Evolutionary conservation across 1,284 basidiomycete genomes (phyloP).

Genomic region (Afroboletus lepidellus): DNA sequence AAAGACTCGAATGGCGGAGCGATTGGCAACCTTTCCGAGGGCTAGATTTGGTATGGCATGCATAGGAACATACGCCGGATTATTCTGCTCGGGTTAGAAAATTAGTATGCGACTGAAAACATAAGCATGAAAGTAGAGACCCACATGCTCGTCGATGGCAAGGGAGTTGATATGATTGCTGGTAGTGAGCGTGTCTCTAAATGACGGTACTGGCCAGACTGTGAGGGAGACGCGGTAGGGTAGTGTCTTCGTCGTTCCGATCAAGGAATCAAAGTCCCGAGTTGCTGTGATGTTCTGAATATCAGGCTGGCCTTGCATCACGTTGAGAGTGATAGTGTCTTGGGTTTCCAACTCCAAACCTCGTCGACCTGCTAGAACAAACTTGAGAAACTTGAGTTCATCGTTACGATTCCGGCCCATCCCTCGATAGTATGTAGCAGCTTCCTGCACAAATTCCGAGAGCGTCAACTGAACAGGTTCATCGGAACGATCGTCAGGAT

Average conservation of each 20-base stretch:
- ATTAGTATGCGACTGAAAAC: too few relatives aligned
- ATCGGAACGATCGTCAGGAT: neutral
- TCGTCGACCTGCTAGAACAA: slow-evolving; percentile 2
- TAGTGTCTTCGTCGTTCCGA: slow-evolving; percentile 3
- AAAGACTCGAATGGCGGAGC: slow-evolving; percentile 1
- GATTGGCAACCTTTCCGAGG: slow-evolving; percentile 11
- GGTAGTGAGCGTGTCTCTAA: neutral
- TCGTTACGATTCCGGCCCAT: neutral
- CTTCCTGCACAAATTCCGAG: neutral
- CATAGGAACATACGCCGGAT: slow-evolving; percentile 3
- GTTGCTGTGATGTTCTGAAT: neutral
- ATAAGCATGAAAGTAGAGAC: neutral
- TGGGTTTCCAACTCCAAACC: neutral
- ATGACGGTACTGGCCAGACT: slow-evolving; percentile 11
- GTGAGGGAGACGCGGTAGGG: slow-evolving; percentile 3
- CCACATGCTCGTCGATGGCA: neutral
- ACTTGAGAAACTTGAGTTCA: slow-evolving; percentile 9
- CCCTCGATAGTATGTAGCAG: neutral
- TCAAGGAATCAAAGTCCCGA: slow-evolving; percentile 11
- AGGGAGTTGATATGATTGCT: slow-evolving; percentile 6
- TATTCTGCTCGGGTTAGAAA: neutral
- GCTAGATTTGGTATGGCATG: slow-evolving; percentile 12
- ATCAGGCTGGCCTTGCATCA: neutral
- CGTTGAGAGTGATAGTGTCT: slow-evolving; percentile 4
- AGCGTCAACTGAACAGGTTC: neutral